Evolutionary conservation across 495 filamentous ascomycete genomes (phyloP), one percentile per base, ranked within the genome.

Genomic region (Aspergillus cristatus): DNA sequence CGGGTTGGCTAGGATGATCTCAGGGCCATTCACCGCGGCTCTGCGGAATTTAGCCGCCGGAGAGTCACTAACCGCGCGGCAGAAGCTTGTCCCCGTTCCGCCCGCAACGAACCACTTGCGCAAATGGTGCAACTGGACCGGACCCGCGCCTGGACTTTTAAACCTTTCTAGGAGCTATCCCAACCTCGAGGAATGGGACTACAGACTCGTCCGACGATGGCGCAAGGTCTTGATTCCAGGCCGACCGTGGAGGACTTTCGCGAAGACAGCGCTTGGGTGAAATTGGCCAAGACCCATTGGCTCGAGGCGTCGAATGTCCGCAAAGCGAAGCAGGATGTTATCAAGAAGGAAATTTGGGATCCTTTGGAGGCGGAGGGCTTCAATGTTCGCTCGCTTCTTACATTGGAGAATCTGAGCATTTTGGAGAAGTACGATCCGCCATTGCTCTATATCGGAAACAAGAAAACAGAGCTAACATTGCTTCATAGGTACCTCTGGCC

Each of bases 271-370:
- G 72, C 78, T 50, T 94, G 87, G 72, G 81, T 83, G 50, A 75
- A 81, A 51, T 68, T 94, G 41, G 93, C 91, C 37, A 75, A 79
- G 46, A 76, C 81, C 50, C 72, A 93, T 60, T 99, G 91, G 91
- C 67, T 90, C 41, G 80, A 79, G 57, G 59, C 60, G 3, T 57
- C 64, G 7, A 82, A 82, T 54, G 63, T 78, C 43, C 62, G 60
- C 42, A 93, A 83, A 67, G 81, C 86, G 51, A 91, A 85, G 67
- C 77, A 80, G 26, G 84, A 93, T 42, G 76, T 89, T 37, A 67
- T 97, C 47, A 91, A 94, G 64, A 72, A 74, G 45, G 84, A 90
- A 46, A 80, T 99, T 29, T 99, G 91, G 86, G 87, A 91, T 62
- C 70, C 76, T 13, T 62, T 99, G 41, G 87, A 97, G 58, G 76